Percentiles rank a stretch among this genome's conserved stretches.
Evolutionary conservation across 1,284 basidiomycete genomes (phyloP).

Genomic region (Cutaneotrichosporon curvatum): DNA sequence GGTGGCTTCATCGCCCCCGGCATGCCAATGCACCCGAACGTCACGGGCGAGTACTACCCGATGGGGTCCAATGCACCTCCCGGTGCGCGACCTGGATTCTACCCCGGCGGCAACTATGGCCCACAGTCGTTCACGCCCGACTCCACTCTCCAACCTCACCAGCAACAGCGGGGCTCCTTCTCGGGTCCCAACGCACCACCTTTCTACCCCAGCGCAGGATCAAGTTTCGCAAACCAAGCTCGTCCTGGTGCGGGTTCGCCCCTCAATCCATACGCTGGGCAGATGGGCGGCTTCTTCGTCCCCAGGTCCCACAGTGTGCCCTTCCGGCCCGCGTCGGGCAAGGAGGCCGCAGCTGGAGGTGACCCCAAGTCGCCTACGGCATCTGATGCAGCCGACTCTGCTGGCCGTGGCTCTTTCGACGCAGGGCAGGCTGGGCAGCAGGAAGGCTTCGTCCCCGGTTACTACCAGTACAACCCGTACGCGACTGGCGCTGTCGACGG

Average conservation of each 20-base stretch:
- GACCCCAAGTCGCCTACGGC: constrained; percentile 8
- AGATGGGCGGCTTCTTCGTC: constrained; percentile 23
- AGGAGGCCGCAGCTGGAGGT: neutral
- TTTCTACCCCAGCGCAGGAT: constrained; percentile 2
- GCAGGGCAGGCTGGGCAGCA: neutral
- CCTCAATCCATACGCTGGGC: constrained; percentile 20
- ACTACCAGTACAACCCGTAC: constrained; percentile 27
- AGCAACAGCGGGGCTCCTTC: constrained; percentile 21
- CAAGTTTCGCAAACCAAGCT: neutral
- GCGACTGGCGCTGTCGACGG: constrained; percentile 5
- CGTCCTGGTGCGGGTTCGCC: constrained; percentile 20
- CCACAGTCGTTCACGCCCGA: constrained; percentile 15
- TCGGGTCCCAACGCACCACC: constrained; percentile 12
- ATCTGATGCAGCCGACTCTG: constrained; percentile 10
- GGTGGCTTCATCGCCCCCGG: constrained; percentile 7
- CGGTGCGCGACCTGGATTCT: neutral
- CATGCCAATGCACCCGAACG: constrained; percentile 21
- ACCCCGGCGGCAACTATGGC: constrained; percentile 10
- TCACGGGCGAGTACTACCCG: constrained; percentile 66
- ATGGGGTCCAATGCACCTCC: constrained; percentile 55
- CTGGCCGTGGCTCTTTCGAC: neutral
- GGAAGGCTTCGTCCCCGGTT: constrained; percentile 8
- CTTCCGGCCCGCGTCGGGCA: constrained; percentile 23
- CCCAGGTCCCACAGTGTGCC: constrained; percentile 27
- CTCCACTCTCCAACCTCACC: constrained; percentile 11